Evolutionary conservation across 2,329 filamentous ascomycete species (phyloP), one percentile per base, ranked within the genome.

Genomic region (Cordyceps militaris): DNA sequence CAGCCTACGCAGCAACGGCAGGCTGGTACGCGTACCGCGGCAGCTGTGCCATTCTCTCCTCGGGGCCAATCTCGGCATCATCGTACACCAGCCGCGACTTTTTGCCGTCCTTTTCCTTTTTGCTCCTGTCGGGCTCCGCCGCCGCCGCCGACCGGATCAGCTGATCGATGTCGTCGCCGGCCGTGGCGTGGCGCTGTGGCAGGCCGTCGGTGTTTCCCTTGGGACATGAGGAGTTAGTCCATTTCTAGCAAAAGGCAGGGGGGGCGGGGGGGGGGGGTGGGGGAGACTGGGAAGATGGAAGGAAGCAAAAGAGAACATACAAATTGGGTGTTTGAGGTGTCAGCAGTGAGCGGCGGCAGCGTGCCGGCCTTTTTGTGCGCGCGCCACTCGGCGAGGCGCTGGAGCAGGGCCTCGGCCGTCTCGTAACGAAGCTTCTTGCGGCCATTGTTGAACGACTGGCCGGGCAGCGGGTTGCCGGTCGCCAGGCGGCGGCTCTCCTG

Each of bases 11-110:
- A 14, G 57, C 66, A 28, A 66, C 63, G 42, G 65, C 63, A 6
- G 69, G 64, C 34, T 61, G 63, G 58, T 83, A 88, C 65, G 86
- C 84, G 76, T 95, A 96, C 72, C 84, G 86, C 61, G 88, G 79
- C 75, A 94, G 76, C 68, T 77, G 74, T 28, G 90, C 87, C 89
- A 96, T 91, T 74, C 86, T 90, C 79, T 96, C 92, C 75, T 97
- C 92, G 1, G 91, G 89, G 66, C 89, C 94, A 66, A 85, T 76
- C 59, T 88, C 86, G 53, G 87, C 84, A 68, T 95, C 89, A 61
- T 85, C 85, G 74, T 94, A 96, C 30, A 96, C 79, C 81, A 96
- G 86, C 69, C 83, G 81, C 58, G 78, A 77, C 67, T 85, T 86
- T 68, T 85, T 82, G 64, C 84, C 81, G 71, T 86, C 87, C 60